Conservation (phyloP, 257 asterid species). For the Solanum lignicaule region DNA sequence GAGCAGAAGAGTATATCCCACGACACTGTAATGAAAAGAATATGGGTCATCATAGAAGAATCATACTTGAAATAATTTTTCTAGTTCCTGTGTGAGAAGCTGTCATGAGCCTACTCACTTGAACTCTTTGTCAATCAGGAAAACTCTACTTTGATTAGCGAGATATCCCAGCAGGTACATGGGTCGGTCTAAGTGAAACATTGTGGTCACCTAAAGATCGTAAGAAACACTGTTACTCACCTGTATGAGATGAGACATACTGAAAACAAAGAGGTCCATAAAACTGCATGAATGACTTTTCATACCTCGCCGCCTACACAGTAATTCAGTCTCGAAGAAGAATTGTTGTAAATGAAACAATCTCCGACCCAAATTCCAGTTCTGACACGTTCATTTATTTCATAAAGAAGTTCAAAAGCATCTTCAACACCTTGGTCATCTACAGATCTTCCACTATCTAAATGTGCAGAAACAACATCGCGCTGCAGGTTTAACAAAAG, state of each 20-base stretch:
- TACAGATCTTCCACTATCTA: slow-evolving; percentile 78
- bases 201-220: slow-evolving; percentile 69
- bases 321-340: slow-evolving; percentile 96
- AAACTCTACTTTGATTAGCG: slow-evolving; percentile 87
- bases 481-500: slow-evolving; percentile 45
- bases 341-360: slow-evolving; percentile 88
- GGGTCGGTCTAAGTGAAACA: slow-evolving; percentile 96
- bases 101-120: slow-evolving; percentile 48
- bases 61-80: neutral
- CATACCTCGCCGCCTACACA: slow-evolving; percentile 98
- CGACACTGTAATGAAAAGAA: slow-evolving; percentile 45
- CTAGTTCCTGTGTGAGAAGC: neutral
- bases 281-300: neutral
- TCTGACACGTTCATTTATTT: slow-evolving; percentile 87
- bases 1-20: slow-evolving; percentile 78
- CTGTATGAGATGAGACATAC: neutral
- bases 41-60: neutral
- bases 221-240: neutral
- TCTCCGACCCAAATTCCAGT: slow-evolving; percentile 99
- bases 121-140: slow-evolving; percentile 87
- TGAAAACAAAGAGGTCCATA: neutral
- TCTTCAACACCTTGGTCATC: slow-evolving; percentile 98
- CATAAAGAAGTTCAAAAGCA: slow-evolving; percentile 94
- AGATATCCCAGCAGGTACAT: slow-evolving; percentile 98
- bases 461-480: slow-evolving; percentile 85